Conservation (phyloP, 75 land plant species). For the Selaginella tamariscina region DNA sequence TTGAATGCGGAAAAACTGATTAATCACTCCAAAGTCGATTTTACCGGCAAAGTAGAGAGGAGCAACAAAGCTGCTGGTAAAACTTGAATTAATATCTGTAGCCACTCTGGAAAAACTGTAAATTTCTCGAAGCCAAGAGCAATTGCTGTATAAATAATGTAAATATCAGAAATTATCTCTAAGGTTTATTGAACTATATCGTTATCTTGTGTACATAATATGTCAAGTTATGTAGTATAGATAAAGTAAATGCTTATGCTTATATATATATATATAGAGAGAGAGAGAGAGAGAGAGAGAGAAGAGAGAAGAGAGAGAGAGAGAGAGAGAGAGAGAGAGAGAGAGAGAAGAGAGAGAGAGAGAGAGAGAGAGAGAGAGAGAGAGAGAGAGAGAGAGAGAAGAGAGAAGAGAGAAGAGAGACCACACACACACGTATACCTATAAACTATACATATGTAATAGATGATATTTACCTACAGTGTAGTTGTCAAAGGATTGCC, state of each 20-base stretch:
- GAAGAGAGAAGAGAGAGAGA: too few species aligned
- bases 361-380: too few species aligned
- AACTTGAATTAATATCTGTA: slow-evolving; percentile 89
- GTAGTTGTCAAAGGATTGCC: slow-evolving; percentile 73
- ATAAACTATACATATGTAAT: too few species aligned
- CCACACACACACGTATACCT: neutral
- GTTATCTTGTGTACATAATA: too few species aligned
- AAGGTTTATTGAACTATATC: neutral
- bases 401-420: neutral
- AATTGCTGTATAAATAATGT: slow-evolving; percentile 45
- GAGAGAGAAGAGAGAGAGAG: too few species aligned
- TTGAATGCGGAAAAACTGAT: slow-evolving; percentile 96
- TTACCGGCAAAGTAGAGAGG: slow-evolving; percentile 95
- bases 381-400: too few species aligned
- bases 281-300: too few species aligned
- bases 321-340: too few species aligned
- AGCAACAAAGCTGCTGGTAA: slow-evolving; percentile 97
- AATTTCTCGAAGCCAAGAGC: slow-evolving; percentile 79
- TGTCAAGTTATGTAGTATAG: too few species aligned
- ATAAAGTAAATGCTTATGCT: too few species aligned
- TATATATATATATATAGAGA: too few species aligned
- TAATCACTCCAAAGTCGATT: slow-evolving; percentile 97
- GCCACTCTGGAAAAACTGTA: slow-evolving; percentile 85
- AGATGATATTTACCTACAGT: slow-evolving; percentile 35
- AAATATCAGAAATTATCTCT: neutral